These are phyloP conservation scores for Coix lacrymajobi DNA, from an alignment of 176 grass and related monocot genomes.

Conservation along the genomic window DNA sequence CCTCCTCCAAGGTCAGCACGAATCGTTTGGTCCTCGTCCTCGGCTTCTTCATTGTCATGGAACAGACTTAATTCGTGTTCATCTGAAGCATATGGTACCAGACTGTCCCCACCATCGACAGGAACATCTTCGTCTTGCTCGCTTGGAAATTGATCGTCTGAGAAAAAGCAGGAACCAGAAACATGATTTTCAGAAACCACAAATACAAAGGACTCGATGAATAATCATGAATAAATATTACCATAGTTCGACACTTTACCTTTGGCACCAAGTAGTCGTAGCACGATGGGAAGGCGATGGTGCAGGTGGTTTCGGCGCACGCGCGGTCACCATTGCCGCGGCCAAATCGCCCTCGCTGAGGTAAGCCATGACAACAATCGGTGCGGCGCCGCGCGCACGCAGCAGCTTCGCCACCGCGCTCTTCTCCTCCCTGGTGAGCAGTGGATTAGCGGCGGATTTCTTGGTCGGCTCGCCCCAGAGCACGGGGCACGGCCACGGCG, in stretches of 20 bases:
- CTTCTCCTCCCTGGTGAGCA: background rate
- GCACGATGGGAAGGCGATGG: too few relatives aligned
- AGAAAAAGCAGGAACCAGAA: background rate
- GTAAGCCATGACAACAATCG: background rate
- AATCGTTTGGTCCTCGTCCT: slow-evolving; percentile 44
- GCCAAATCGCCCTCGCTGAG: background rate
- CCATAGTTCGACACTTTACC: slow-evolving; percentile 31
- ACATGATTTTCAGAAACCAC: slow-evolving; percentile 20
- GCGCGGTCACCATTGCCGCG: background rate
- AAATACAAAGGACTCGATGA: background rate
- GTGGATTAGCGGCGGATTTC: background rate
- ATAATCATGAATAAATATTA: slow-evolving; percentile 26
- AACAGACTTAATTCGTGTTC: slow-evolving; percentile 63
- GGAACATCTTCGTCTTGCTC: slow-evolving; percentile 53
- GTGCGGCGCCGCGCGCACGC: background rate
- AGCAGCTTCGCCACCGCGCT: background rate
- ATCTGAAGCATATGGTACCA: slow-evolving; percentile 76
- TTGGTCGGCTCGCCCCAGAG: slow-evolving; percentile 6
- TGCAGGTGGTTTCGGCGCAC: background rate
- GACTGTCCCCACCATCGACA: slow-evolving; percentile 46
- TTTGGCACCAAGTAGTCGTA: background rate
- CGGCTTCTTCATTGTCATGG: slow-evolving; percentile 49
- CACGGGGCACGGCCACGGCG: slow-evolving; percentile 18
- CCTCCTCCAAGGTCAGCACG: slow-evolving; percentile 71
- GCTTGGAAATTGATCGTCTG: slow-evolving; percentile 73